Percentiles rank a stretch among this genome's conserved stretches.
These are phyloP conservation scores for Cyberlindnera suaveolens DNA, from an alignment of 805 yeast species.

Conservation along the genomic window DNA sequence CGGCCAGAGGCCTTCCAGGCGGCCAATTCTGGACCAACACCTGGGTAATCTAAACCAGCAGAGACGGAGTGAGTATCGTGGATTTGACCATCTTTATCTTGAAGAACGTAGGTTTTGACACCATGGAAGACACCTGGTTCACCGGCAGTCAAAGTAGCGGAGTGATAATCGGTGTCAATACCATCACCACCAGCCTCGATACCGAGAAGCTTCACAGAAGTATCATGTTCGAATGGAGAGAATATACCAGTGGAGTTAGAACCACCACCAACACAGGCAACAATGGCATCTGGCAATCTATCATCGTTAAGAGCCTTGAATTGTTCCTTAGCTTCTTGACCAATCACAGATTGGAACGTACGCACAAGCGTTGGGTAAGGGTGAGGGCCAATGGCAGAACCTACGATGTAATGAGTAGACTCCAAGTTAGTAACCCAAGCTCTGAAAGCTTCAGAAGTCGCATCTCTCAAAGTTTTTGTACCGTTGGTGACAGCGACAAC, in stretches of 20 bases:
- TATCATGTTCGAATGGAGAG: conserved; percentile 84
- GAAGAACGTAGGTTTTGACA: conserved; percentile 89
- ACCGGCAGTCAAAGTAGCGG: conserved; percentile 95
- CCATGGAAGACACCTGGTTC: conserved; percentile 98
- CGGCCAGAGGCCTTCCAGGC: conserved; percentile 93
- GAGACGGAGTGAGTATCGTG: conserved; percentile 97
- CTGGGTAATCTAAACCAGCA: conserved; percentile 98
- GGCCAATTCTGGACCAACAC: conserved; percentile 98
- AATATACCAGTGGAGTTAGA: conserved; percentile 95
- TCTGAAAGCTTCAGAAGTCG: conserved; percentile 95
- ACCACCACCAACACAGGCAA: conserved; percentile 99
- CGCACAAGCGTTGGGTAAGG: conserved; percentile 98
- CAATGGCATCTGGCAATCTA: conserved; percentile 84
- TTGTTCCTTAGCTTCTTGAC: conserved; percentile 89
- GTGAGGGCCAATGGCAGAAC: conserved; percentile 98
- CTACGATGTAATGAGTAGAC: conserved; percentile 91
- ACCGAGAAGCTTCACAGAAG: conserved; percentile 75
- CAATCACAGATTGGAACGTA: conserved; percentile 97
- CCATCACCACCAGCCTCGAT: conserved; percentile 99
- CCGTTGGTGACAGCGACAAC: conserved; percentile 93
- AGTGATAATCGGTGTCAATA: conserved; percentile 77
- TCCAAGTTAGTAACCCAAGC: conserved; percentile 86
- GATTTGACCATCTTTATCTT: conserved; percentile 89
- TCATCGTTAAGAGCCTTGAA: conserved; percentile 75
- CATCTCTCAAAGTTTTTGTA: conserved; percentile 93